phyloP scores from a whole-genome alignment of 2,329 filamentous ascomycete genomes.

The Colletotrichum orbiculare region DNA sequence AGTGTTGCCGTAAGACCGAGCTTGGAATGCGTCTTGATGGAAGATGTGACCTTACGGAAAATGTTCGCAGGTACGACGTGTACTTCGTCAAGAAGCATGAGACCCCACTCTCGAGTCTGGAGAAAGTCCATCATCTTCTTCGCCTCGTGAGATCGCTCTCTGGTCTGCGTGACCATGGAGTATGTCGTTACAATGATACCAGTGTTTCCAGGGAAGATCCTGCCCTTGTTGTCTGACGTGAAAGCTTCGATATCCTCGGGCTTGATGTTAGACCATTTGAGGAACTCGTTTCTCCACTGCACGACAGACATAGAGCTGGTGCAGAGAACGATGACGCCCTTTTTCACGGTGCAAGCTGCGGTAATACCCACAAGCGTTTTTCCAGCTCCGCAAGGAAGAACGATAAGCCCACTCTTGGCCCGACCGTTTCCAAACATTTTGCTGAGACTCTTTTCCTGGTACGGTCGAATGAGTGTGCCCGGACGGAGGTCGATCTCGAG shows the following conservation, averaged over 20 bases:
- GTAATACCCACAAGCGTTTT: conserved; percentile 99
- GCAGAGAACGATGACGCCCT: conserved; percentile 93
- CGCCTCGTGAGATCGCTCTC: conserved; percentile 89
- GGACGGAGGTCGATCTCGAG: conserved; percentile 94
- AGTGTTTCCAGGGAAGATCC: conserved; percentile 84
- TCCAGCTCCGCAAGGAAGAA: conserved; percentile 93
- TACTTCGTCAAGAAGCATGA: conserved; percentile 97
- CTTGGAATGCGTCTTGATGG: conserved; percentile 95
- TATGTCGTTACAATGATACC: conserved; percentile 98
- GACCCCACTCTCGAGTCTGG: conserved; percentile 88
- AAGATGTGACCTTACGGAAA: conserved; percentile 92
- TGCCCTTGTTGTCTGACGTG: conserved; percentile 90
- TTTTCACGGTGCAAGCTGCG: conserved; percentile 96
- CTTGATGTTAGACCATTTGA: conserved; percentile 97
- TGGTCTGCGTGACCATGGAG: conserved; percentile 96
- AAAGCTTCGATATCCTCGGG: conserved; percentile 95
- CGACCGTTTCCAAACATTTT: conserved; percentile 99
- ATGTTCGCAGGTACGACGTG: conserved; percentile 98
- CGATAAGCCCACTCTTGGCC: conserved; percentile 97
- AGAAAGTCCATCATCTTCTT: conserved; percentile 99
- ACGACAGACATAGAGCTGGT: conserved; percentile 98
- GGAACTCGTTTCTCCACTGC: conserved; percentile 95
- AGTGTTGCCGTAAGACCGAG: conserved; percentile 93
- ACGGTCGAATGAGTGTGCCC: conserved; percentile 88
- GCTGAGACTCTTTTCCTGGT: conserved; percentile 96